Conservation (phyloP, 768 basidiomycete species). For the Auricularia heimuer region DNA sequence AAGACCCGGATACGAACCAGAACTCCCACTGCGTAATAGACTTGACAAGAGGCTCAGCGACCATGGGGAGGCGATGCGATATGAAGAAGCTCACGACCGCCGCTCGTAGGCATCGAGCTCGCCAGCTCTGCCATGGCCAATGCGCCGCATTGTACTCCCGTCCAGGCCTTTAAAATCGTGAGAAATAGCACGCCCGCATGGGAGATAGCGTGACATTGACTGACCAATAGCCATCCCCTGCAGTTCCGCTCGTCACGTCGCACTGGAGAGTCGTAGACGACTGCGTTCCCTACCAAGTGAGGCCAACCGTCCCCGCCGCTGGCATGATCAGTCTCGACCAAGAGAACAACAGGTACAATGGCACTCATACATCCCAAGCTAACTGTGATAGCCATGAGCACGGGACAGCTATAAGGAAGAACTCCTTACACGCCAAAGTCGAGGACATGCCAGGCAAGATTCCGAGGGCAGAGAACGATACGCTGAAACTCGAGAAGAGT, state of each 20-base stretch:
- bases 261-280: too few relatives aligned
- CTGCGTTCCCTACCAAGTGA: neutral
- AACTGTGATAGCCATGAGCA: neutral
- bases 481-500: constrained; percentile 4
- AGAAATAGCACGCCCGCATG: neutral
- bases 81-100: neutral
- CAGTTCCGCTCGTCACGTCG: too few relatives aligned
- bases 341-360: neutral
- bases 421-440: constrained; percentile 3
- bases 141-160: constrained; percentile 7
- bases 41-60: neutral
- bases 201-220: neutral
- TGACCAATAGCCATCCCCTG: neutral
- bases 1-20: neutral
- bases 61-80: neutral
- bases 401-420: neutral
- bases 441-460: constrained; percentile 6
- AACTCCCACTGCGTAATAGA: neutral
- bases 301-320: constrained; percentile 7
- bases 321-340: neutral
- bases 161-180: constrained; percentile 4
- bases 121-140: constrained; percentile 7
- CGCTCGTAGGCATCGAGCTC: constrained; percentile 8
- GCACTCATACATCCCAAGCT: neutral
- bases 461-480: constrained; percentile 8